These are phyloP conservation scores for Hymenoscyphus fructigenus DNA, from an alignment of 2,329 filamentous ascomycete species.

Conservation along the genomic window DNA sequence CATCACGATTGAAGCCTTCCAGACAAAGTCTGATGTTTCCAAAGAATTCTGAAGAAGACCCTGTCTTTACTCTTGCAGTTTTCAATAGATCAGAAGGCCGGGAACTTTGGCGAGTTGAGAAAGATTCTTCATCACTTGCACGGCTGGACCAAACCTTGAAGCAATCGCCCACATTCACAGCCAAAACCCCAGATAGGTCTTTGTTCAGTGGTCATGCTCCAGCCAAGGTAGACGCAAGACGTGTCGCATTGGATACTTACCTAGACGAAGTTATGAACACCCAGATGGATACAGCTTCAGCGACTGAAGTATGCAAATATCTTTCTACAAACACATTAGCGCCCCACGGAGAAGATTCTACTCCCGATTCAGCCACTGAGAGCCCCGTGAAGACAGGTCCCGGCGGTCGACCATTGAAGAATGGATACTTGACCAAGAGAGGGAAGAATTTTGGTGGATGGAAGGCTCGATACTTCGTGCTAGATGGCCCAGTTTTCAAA, in stretches of 20 bases:
- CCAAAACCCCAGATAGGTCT: conserved; percentile 77
- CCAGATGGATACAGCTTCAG: conserved; percentile 72
- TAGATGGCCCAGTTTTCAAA: conserved; percentile 71
- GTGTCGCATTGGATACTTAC: conserved; percentile 78
- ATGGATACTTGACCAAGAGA: conserved; percentile 91
- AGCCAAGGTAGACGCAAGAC: conserved; percentile 85
- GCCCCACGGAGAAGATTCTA: conserved; percentile 59
- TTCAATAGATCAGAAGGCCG: conserved; percentile 72
- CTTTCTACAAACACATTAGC: conserved; percentile 68
- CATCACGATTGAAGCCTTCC: conserved; percentile 91
- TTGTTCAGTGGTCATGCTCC: conserved; percentile 92
- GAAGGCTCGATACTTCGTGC: conserved; percentile 79
- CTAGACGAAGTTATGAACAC: conserved; percentile 84
- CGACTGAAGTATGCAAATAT: conserved; percentile 82
- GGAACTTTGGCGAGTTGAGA: conserved; percentile 93
- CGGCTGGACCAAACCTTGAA: conserved; percentile 80
- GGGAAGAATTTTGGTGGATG: conserved; percentile 99
- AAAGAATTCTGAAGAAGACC: conserved; percentile 82
- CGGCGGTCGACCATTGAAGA: conserved; percentile 69
- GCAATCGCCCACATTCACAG: conserved; percentile 68
- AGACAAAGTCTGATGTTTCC: conserved; percentile 79
- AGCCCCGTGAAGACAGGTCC: conserved; percentile 49
- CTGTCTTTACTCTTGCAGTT: conserved; percentile 88
- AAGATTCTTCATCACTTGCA: conserved; percentile 79
- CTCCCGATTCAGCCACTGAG: conserved; percentile 41